Percentiles rank a stretch among this genome's conserved stretches.
Evolutionary conservation across 495 filamentous ascomycete species (phyloP).

Genomic region (Trypethelium eluteriae): DNA sequence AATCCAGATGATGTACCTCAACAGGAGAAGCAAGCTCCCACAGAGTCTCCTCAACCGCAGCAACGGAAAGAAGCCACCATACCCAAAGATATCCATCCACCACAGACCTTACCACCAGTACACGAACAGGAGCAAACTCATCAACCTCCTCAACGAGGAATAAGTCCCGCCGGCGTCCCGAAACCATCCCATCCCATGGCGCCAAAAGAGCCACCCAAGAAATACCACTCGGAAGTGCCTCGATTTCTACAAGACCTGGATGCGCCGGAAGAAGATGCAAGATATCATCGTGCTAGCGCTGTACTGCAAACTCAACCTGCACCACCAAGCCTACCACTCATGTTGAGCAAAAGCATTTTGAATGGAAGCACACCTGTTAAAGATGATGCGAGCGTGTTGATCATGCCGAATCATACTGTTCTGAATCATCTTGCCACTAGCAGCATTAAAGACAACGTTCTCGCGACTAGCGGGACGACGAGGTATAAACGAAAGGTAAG

Average conservation of each 20-base stretch:
- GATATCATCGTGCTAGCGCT: conserved; percentile 60
- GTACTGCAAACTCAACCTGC: conserved; percentile 67
- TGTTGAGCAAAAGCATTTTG: conserved; percentile 88
- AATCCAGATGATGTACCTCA: conserved; percentile 48
- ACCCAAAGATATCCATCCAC: background rate
- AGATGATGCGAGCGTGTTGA: conserved; percentile 93
- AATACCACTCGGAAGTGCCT: conserved; percentile 62
- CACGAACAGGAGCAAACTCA: background rate
- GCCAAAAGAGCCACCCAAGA: conserved; percentile 33
- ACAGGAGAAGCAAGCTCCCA: conserved; percentile 12
- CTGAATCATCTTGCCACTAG: conserved; percentile 96
- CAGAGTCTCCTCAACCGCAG: conserved; percentile 11
- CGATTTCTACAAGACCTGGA: conserved; percentile 81
- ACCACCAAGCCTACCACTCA: conserved; percentile 80
- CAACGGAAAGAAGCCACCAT: background rate
- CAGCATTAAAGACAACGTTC: conserved; percentile 90
- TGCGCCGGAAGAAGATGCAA: conserved; percentile 60
- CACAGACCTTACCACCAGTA: background rate
- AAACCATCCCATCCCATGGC: background rate
- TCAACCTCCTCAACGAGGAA: background rate
- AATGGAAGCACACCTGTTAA: conserved; percentile 87
- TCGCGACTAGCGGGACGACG: conserved; percentile 95
- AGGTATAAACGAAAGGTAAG: conserved; percentile 91
- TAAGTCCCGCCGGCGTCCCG: background rate
- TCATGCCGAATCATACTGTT: conserved; percentile 93